These are phyloP conservation scores for Alternaria tenuissima DNA, from an alignment of 2,329 filamentous ascomycete genomes.

Conservation along the genomic window DNA sequence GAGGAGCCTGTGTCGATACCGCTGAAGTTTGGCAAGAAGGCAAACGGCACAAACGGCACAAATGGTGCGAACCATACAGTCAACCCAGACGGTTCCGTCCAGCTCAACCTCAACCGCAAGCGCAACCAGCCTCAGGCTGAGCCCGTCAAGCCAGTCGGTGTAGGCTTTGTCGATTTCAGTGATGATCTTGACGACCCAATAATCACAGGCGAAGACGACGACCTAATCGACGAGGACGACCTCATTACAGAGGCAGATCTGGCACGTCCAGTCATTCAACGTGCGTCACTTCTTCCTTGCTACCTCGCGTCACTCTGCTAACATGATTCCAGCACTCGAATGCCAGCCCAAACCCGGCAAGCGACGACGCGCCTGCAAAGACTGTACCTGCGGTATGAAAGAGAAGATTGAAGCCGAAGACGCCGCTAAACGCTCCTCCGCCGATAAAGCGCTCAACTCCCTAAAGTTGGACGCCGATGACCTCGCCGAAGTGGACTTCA, in stretches of 20 bases:
- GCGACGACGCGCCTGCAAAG: slow-evolving; percentile 92
- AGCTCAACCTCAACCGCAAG: slow-evolving; percentile 53
- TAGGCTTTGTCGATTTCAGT: slow-evolving; percentile 67
- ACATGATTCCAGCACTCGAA: slow-evolving; percentile 69
- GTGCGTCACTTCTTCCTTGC: slow-evolving; percentile 63
- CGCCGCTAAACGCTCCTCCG: slow-evolving; percentile 68
- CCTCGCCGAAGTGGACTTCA: slow-evolving; percentile 91
- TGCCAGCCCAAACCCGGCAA: slow-evolving; percentile 89
- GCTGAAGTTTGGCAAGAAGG: slow-evolving; percentile 72
- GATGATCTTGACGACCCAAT: slow-evolving; percentile 67
- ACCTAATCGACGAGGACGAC: slow-evolving; percentile 89
- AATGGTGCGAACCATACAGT: slow-evolving; percentile 32
- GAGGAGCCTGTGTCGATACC: slow-evolving; percentile 65
- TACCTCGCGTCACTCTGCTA: slow-evolving; percentile 4
- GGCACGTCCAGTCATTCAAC: slow-evolving; percentile 77
- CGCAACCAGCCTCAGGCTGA: slow-evolving; percentile 51
- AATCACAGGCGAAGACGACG: slow-evolving; percentile 72
- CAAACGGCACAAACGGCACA: slow-evolving; percentile 36
- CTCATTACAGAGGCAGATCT: slow-evolving; percentile 87
- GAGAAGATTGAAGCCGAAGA: slow-evolving; percentile 89
- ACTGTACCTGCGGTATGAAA: slow-evolving; percentile 94
- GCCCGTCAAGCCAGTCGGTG: slow-evolving; percentile 45
- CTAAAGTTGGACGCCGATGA: slow-evolving; percentile 80
- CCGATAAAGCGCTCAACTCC: slow-evolving; percentile 70
- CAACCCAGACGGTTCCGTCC: slow-evolving; percentile 50